Percentiles rank a stretch among this genome's conserved stretches.
phyloP scores from a whole-genome alignment of 2,329 filamentous ascomycete genomes.

The Talaromyces sp. region DNA sequence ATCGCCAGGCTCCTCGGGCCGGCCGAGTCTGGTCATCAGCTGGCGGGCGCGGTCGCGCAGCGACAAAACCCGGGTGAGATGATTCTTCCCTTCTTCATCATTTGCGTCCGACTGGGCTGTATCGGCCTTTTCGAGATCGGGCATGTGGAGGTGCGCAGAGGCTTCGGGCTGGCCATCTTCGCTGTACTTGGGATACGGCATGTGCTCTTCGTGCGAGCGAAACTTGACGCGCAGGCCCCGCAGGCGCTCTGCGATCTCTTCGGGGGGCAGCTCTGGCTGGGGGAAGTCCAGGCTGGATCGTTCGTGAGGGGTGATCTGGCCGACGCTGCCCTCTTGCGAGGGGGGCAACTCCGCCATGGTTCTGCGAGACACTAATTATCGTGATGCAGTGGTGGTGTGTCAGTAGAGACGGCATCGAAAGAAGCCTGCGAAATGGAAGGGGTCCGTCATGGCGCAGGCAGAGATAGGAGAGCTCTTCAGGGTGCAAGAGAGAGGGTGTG shows the following conservation, averaged over 20 bases:
- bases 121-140: constrained; percentile 11
- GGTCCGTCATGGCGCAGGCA: background rate
- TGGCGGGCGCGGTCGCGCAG: constrained; percentile 11
- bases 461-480: background rate
- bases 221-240: constrained; percentile 10
- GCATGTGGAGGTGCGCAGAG: background rate
- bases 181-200: constrained; percentile 7
- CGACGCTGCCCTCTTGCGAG: background rate
- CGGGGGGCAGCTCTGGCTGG: constrained; percentile 7
- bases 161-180: constrained; percentile 1
- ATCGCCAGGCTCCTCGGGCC: constrained; percentile 13
- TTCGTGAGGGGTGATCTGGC: constrained; percentile 8
- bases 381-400: background rate
- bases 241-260: constrained; percentile 10
- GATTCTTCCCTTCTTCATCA: constrained; percentile 6
- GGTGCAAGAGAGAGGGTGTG: background rate
- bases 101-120: constrained; percentile 8
- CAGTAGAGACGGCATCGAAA: background rate
- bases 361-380: background rate
- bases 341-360: background rate
- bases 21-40: constrained; percentile 8
- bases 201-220: constrained; percentile 10
- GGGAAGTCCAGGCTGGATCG: constrained; percentile 12
- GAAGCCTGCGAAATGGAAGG: background rate
- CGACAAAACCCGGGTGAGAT: constrained; percentile 1